Conservation (phyloP, 805 yeast genomes). For the Barnettozyma pratensis region DNA sequence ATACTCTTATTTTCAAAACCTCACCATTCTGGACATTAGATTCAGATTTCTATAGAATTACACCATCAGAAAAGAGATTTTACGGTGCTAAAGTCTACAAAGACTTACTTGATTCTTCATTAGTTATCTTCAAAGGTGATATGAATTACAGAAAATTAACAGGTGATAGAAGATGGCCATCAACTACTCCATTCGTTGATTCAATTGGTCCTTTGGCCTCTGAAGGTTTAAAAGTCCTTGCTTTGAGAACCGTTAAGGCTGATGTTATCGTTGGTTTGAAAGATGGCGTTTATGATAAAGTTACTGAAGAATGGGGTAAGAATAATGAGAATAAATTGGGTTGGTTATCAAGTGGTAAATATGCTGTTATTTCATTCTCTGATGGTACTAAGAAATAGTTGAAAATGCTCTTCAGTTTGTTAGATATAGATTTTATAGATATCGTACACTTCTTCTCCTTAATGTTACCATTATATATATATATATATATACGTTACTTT, state of each 20-base stretch:
- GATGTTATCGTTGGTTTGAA: slow-evolving; percentile 88
- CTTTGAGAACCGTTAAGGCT: slow-evolving; percentile 92
- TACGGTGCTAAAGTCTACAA: slow-evolving; percentile 60
- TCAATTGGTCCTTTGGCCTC: slow-evolving; percentile 69
- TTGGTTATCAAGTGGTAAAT: slow-evolving; percentile 89
- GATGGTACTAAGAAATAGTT: slow-evolving; percentile 28
- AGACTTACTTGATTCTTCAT: slow-evolving; percentile 56
- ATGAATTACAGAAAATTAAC: slow-evolving; percentile 91
- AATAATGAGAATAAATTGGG: slow-evolving; percentile 63
- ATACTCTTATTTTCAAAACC: slow-evolving; percentile 46
- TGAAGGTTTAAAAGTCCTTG: slow-evolving; percentile 58
- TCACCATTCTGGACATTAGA: slow-evolving; percentile 86
- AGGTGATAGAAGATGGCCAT: slow-evolving; percentile 86
- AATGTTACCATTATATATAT: background rate
- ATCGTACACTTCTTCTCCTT: too few species aligned
- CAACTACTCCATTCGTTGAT: slow-evolving; percentile 63
- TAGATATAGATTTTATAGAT: background rate
- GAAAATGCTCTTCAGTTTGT: background rate
- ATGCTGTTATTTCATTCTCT: slow-evolving; percentile 79
- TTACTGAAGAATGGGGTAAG: slow-evolving; percentile 52
- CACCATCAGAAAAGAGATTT: slow-evolving; percentile 42
- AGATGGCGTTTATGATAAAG: slow-evolving; percentile 65
- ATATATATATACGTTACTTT: background rate
- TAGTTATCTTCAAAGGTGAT: slow-evolving; percentile 90
- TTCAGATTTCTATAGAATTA: slow-evolving; percentile 68